phyloP scores from a whole-genome alignment of 139 green algal genomes.

The Chlorella vulgaris region DNA sequence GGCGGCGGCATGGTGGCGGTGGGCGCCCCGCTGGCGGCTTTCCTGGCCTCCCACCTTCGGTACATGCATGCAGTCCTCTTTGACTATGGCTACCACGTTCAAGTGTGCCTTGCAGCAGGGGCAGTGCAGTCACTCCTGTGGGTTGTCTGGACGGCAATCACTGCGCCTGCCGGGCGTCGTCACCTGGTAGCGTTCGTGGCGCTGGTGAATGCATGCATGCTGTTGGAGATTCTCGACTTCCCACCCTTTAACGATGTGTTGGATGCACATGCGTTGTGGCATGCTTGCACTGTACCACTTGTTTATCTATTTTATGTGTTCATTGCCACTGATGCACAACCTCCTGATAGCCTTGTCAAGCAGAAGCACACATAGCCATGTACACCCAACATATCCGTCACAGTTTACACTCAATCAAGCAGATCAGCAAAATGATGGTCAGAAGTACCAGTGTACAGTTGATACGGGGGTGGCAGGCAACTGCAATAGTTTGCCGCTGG shows the following conservation, averaged over 20 bases:
- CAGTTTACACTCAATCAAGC: no score
- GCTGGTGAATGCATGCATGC: constrained; percentile 59
- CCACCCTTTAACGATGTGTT: constrained; percentile 67
- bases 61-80: constrained; percentile 86
- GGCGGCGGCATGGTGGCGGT: not conserved
- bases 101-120: constrained; percentile 65
- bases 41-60: constrained; percentile 57
- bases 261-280: constrained; percentile 88
- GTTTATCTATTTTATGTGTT: constrained; percentile 80
- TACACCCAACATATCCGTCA: no score
- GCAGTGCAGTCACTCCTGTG: constrained; percentile 55
- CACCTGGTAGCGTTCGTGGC: constrained; percentile 65
- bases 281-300: constrained; percentile 75
- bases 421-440: no score
- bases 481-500: not conserved
- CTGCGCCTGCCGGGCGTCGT: constrained; percentile 25
- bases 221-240: constrained; percentile 90
- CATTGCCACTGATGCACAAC: constrained; percentile 3
- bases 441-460: no score
- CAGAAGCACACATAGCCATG: not conserved
- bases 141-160: constrained; percentile 48
- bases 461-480: no score
- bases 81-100: constrained; percentile 89
- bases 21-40: not conserved
- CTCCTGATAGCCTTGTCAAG: not conserved